A percentile compares a stretch with the other conserved stretches of the same genome.
phyloP scores from a whole-genome alignment of 176 grass and related monocot species.

The Phoenix dactylifera region DNA sequence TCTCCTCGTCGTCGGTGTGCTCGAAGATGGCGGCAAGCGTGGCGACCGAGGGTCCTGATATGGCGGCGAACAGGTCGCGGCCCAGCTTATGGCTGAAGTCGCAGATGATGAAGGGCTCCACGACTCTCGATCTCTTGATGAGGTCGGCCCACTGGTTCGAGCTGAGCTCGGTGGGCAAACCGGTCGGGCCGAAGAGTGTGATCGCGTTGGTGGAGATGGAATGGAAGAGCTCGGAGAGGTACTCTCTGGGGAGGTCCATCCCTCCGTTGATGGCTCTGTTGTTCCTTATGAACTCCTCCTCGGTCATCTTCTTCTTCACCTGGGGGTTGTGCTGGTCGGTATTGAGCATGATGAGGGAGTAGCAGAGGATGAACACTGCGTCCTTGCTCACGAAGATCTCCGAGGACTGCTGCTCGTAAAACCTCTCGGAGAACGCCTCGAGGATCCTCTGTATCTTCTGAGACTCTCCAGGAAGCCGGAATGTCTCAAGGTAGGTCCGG shows the following conservation, averaged over 20 bases:
- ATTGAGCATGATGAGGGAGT: constrained; percentile 98
- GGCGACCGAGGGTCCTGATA: constrained; percentile 60
- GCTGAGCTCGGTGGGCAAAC: constrained; percentile 34
- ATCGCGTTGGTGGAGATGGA: constrained; percentile 73
- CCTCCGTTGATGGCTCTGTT: constrained; percentile 70
- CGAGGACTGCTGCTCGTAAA: constrained; percentile 65
- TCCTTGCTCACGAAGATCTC: constrained; percentile 72
- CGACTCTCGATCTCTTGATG: constrained; percentile 32
- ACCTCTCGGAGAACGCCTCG: constrained; percentile 70
- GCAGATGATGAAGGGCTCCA: constrained; percentile 64
- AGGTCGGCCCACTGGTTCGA: constrained; percentile 48
- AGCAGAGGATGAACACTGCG: constrained; percentile 74
- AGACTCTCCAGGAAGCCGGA: constrained; percentile 78
- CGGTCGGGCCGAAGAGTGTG: constrained; percentile 37
- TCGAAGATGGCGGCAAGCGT: constrained; percentile 79
- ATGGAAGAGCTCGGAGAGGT: constrained; percentile 84
- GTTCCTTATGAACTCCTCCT: constrained; percentile 95
- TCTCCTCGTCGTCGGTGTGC: constrained; percentile 68
- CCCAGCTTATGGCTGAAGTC: constrained; percentile 82
- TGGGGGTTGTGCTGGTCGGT: constrained; percentile 94
- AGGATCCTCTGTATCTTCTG: constrained; percentile 94
- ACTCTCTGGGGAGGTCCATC: constrained; percentile 72
- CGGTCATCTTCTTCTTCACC: constrained; percentile 97
- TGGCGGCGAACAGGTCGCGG: constrained; percentile 56
- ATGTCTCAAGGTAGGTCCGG: constrained; percentile 76